phyloP scores from a whole-genome alignment of 139 green algal species.

The Volvox reticuliferus region DNA sequence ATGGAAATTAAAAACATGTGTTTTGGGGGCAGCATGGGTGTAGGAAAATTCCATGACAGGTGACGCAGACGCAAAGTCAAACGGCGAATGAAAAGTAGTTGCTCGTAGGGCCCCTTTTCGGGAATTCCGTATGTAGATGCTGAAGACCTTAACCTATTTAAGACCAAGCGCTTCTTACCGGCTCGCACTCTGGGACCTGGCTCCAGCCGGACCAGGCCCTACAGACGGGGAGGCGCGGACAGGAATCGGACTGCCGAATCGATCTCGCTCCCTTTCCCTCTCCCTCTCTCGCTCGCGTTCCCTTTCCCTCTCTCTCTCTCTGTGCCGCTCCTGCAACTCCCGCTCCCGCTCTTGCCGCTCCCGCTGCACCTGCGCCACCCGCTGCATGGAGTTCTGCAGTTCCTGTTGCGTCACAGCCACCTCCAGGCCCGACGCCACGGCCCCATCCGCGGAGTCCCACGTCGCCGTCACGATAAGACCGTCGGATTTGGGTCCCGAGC shows the following conservation, averaged over 20 bases:
- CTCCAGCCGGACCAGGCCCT: background rate
- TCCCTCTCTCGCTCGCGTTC: background rate
- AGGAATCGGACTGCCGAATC: constrained; percentile 47
- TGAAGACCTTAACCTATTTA: too few relatives aligned
- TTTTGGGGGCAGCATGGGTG: too few relatives aligned
- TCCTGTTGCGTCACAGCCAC: constrained; percentile 15
- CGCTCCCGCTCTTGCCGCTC: constrained; percentile 41
- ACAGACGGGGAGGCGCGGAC: constrained; percentile 9
- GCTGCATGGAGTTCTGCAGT: constrained; percentile 27
- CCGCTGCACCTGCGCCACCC: constrained; percentile 13
- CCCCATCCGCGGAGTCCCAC: constrained; percentile 36
- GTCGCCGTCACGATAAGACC: constrained; percentile 57
- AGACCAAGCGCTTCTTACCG: background rate
- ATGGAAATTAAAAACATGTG: too few relatives aligned
- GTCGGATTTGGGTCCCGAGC: constrained; percentile 36
- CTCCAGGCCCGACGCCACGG: background rate
- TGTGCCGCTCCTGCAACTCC: constrained; percentile 35
- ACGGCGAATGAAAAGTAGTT: too few relatives aligned
- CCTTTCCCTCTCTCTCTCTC: background rate
- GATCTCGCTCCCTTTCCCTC: constrained; percentile 15
- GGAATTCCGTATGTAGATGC: too few relatives aligned
- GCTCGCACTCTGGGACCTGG: background rate
- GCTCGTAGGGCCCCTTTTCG: too few relatives aligned
- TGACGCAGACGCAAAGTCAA: too few relatives aligned
- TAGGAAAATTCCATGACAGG: too few relatives aligned